Base-by-base conservation (phyloP, 2,329 filamentous ascomycete species). In the Trichoderma asperellum region DNA sequence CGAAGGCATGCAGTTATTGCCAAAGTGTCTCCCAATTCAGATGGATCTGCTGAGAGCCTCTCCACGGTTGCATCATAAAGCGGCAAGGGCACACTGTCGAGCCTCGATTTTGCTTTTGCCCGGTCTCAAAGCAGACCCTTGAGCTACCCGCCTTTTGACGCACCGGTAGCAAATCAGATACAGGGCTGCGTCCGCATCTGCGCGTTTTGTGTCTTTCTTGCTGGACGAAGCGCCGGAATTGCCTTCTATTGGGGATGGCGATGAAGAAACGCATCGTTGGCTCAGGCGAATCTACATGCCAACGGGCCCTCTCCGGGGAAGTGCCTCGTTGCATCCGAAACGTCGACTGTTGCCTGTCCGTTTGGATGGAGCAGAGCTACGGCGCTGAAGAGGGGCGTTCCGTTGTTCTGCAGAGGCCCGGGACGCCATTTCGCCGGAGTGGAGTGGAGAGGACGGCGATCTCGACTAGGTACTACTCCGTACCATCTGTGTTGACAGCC, bases 111-210 rank as follows among this genome's bases (percentile, higher is more conserved):
- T 49, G 5, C n/a, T 24, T 8, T 24, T 24, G 10, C n/a, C 47
- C 47, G 47, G 47, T 49, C 6, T 49, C 47, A 24, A 24, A 24
- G 4, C 47, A 47, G 53, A 55, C 37, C 60, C 60, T 27, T 63
- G 60, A 29, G 37, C 18, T 59, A 2, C 32, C 40, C 40, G 18
- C 40, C 40, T 56, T 56, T 65, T 47, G n/a, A 65, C 40, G 52
- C 62, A 47, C 62, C 62, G 52, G 62, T 32, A 57, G 52, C 12
- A 34, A n/a, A 47, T 27, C 52, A 18, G 52, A 55, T 47, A 34
- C 52, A 10, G 43, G 12, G n/a, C 2, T 21, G 43, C 43, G 5
- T 12, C 43, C n/a, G n/a, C 18, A n/a, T 12, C 43, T 12, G 43
- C n/a, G n/a, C 4, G 24, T 21, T 24, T 49, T 8, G 5, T 12